These are phyloP conservation scores for Calonectria pseudoturangicola DNA, from an alignment of 2,329 filamentous ascomycete species.

Conservation along the genomic window DNA sequence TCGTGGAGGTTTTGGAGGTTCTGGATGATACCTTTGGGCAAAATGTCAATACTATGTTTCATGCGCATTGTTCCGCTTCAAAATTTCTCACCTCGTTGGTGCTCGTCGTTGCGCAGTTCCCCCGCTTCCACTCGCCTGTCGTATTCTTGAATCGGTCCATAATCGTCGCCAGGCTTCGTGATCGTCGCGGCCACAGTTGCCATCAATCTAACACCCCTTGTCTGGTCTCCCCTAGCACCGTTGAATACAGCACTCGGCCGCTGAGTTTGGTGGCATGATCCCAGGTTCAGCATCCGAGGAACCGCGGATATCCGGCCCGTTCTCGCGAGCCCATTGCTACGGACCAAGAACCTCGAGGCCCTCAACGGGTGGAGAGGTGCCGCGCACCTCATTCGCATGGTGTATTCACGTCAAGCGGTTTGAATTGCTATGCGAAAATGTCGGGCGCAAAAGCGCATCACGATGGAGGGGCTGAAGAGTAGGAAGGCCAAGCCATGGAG, in stretches of 20 bases:
- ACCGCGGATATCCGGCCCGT: constrained; percentile 50
- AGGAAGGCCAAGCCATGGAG: constrained; percentile 44
- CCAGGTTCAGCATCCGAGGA: constrained; percentile 34
- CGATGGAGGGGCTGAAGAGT: constrained; percentile 22
- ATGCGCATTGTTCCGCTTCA: not conserved
- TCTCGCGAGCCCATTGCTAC: constrained; percentile 46
- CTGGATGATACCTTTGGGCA: constrained; percentile 84
- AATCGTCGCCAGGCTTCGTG: constrained; percentile 55
- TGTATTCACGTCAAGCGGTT: constrained; percentile 36
- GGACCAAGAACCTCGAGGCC: constrained; percentile 40
- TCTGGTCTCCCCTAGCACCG: constrained; percentile 34
- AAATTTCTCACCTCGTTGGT: constrained; percentile 83
- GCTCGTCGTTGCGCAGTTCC: constrained; percentile 87
- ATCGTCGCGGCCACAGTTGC: constrained; percentile 54
- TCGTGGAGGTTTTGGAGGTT: constrained; percentile 92
- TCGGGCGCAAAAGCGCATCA: constrained; percentile 40
- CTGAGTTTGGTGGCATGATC: constrained; percentile 34
- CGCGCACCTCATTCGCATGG: constrained; percentile 49
- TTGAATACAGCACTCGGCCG: constrained; percentile 22
- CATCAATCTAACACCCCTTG: constrained; percentile 50
- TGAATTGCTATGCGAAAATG: constrained; percentile 1
- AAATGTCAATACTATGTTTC: constrained; percentile 39
- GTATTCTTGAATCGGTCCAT: constrained; percentile 91
- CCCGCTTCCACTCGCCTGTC: constrained; percentile 85
- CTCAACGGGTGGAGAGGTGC: constrained; percentile 44